Evolutionary conservation across 371 early-diverging fungal species (phyloP), one percentile per base, ranked within the genome.

Genomic region (Syncephalis plumigaleata): DNA sequence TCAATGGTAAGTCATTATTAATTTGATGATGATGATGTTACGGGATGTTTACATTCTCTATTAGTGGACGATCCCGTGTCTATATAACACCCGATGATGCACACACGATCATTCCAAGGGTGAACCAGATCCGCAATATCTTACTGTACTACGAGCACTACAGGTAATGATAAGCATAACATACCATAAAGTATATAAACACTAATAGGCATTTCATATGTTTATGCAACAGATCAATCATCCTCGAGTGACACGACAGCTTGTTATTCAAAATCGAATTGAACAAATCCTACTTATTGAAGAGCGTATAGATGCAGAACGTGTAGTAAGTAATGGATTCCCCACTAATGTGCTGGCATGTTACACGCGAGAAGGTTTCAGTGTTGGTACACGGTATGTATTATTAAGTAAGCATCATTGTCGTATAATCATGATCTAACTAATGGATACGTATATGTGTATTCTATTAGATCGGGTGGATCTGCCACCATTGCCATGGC

Each of bases 231-330:
- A 71, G 38, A 68, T 91, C 48, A 57, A 66, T 24, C 60, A 89
- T 49, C 78, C 79, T 45, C 67, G 77, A 54, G 91, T 90, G 8
- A 75, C 77, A 36, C 69, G 81, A 1, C 77, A 79, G 52, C 57
- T 95, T 51, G 79, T 93, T 52, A 72, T 82, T 39, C 57, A 71
- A 36, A 65, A 65, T 53, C 57, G 64, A 25, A 85, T 91, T 50
- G 92, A 95, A 58, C 68, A 75, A 20, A 73, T 66, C 3, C 66
- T 88, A n/a, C 59, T 95, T 36, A 75, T 89, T 37, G 65, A 72
- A 13, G 65, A 72, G 23, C 80, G 89, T 44, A 53, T 56, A 0
- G 68, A 74, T 25, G 96, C 84, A 9, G 86, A 92, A 55, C 45
- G 56, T 0, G 47, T 91, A n/a, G 87, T 85, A 64, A 49, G 49